These are phyloP conservation scores for Colletotrichum acutatum DNA, from an alignment of 2,329 filamentous ascomycete genomes.

Conservation along the genomic window DNA sequence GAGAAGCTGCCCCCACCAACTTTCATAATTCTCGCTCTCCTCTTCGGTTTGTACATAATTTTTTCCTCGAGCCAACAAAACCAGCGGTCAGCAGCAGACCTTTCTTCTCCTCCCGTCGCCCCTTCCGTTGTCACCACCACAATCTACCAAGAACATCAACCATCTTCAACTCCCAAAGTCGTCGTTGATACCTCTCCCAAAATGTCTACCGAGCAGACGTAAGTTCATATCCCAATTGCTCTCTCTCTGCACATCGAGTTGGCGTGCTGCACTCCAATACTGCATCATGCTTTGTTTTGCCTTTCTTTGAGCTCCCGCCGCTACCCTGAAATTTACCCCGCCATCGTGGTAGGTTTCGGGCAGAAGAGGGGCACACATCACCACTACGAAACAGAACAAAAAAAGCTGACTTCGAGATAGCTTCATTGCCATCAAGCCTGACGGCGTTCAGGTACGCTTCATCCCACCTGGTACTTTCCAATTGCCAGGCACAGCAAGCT, in stretches of 20 bases:
- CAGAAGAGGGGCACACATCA: conserved; percentile 30
- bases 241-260: conserved; percentile 36
- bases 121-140: conserved; percentile 34
- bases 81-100: conserved; percentile 36
- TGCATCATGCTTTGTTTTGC: conserved; percentile 1
- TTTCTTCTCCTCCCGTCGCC: conserved; percentile 41
- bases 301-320: conserved; percentile 19
- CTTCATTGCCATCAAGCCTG: conserved; percentile 99
- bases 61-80: conserved; percentile 44
- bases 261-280: conserved; percentile 1
- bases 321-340: conserved; percentile 43
- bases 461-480: conserved; percentile 8
- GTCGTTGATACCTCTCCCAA: conserved; percentile 49
- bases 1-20: conserved; percentile 57
- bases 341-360: conserved; percentile 40
- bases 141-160: conserved; percentile 39
- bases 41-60: conserved; percentile 50
- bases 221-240: conserved; percentile 53
- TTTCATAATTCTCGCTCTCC: conserved; percentile 52
- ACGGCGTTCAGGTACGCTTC: conserved; percentile 90
- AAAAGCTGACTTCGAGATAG: conserved; percentile 56
- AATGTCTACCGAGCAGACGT: conserved; percentile 92
- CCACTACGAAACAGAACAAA: conserved; percentile 7
- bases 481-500: conserved; percentile 24
- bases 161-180: conserved; percentile 37